Evolutionary conservation across 345 rosid genomes (phyloP), one percentile per base, ranked within the genome.

Genomic region (Arabis alpina): DNA sequence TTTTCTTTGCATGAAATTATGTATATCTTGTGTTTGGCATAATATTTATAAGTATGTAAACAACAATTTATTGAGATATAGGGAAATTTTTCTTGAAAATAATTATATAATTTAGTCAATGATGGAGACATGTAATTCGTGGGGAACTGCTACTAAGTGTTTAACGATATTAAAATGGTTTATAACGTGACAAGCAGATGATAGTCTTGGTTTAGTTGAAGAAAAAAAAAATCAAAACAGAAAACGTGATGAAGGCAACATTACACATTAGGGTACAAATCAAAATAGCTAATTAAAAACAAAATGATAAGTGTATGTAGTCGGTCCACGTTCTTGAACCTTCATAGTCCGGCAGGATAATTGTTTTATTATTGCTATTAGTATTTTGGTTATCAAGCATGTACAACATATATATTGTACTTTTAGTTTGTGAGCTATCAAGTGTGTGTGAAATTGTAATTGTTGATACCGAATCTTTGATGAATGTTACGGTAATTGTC

Each of bases 211-310:
- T 61, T 6, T 61, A 42, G 10, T 19, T 50, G 48, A 9, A 19
- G 10, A 8, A 15, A 55, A 10, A 36, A 28, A 47, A 3, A 28
- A 28, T 3, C 4, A 43, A 71, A 62, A 44, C 71, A 64, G 71
- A 73, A 73, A 73, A 64, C 76, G 71, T 73, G 76, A 64, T 39
- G 76, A 64, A 64, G 76, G 76, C 71, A 73, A 73, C 76, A 56
- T 30, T 64, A 72, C 62, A 54, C 61, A 32, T 11, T 61, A 41
- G 13, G 48, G 28, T 42, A 50, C n/a, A 36, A 10, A 8, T 30
- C 36, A 10, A 68, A 37, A 47, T 45, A 67, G 63, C 44, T 43
- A 61, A 16, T 43, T 43, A 55, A 67, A 41, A 32, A 67, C 28
- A 8, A 53, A 54, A 34, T 5, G 58, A 59, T 68, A 50, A 57